Evolutionary conservation across 179 eudicot species (phyloP).

Genomic region (Patellifolia procumbens): DNA sequence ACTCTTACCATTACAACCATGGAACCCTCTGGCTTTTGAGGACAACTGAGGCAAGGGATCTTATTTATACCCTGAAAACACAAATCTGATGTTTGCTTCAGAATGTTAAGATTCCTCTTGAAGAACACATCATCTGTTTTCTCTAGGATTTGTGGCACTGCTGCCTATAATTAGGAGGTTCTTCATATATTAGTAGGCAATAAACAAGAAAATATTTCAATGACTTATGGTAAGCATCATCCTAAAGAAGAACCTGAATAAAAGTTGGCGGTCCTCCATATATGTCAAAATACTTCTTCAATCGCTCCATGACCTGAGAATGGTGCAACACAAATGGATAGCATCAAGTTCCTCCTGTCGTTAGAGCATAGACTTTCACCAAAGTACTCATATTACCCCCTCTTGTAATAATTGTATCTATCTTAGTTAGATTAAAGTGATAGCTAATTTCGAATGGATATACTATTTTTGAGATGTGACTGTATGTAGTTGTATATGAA

Average conservation of each 20-base stretch:
- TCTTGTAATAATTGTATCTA: too few species aligned
- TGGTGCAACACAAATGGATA: not conserved
- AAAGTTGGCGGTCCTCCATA: slow-evolving; percentile 96
- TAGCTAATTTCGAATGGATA: too few species aligned
- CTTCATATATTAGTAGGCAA: not conserved
- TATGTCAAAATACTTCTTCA: slow-evolving; percentile 78
- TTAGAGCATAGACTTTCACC: too few species aligned
- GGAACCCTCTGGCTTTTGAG: slow-evolving; percentile 80
- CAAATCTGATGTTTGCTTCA: slow-evolving; percentile 60
- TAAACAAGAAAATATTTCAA: not conserved
- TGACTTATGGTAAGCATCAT: not conserved
- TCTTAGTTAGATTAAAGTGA: too few species aligned
- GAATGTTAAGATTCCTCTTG: slow-evolving; percentile 50
- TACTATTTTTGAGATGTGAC: too few species aligned
- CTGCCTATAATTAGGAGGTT: slow-evolving; percentile 51
- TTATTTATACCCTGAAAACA: slow-evolving; percentile 59
- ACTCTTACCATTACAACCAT: slow-evolving; percentile 82
- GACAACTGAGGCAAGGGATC: slow-evolving; percentile 73
- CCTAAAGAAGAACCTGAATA: slow-evolving; percentile 60
- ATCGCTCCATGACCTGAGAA: slow-evolving; percentile 66
- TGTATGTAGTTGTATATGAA: not conserved
- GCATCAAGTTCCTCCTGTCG: not conserved
- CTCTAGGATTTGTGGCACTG: slow-evolving; percentile 80
- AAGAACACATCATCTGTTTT: slow-evolving; percentile 68
- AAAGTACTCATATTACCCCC: too few species aligned